These are phyloP conservation scores for Brachypodium distachyon DNA, from an alignment of 202 grass and related monocot genomes.

Conservation along the genomic window DNA sequence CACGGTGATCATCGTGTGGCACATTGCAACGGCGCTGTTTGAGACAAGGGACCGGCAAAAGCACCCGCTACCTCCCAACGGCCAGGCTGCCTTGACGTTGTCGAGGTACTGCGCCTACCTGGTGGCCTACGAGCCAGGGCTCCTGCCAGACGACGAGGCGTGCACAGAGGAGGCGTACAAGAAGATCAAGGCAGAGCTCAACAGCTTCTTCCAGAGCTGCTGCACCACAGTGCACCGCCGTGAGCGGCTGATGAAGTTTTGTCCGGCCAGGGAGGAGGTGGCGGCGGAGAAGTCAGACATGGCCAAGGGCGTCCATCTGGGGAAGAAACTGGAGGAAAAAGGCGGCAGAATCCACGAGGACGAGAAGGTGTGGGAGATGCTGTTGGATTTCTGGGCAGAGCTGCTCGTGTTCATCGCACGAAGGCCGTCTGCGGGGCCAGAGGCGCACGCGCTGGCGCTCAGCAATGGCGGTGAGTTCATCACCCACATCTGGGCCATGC, in stretches of 20 bases:
- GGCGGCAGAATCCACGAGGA: neutral
- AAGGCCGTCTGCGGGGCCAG: neutral
- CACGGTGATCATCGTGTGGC: constrained; percentile 25
- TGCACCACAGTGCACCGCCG: neutral
- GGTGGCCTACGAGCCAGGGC: constrained; percentile 10
- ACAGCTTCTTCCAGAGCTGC: neutral
- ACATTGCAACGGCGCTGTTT: constrained; percentile 19
- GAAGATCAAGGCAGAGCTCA: neutral
- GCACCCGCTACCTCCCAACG: neutral
- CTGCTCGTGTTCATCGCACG: neutral
- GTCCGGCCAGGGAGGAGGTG: neutral
- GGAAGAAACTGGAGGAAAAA: neutral
- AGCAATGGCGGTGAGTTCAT: neutral
- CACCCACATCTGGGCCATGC: constrained; percentile 1
- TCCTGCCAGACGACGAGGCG: constrained; percentile 16
- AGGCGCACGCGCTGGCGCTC: neutral
- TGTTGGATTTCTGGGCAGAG: constrained; percentile 6
- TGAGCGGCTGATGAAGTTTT: neutral
- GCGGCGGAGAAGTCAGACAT: neutral
- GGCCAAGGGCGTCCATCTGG: neutral
- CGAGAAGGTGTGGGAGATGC: neutral
- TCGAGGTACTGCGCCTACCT: constrained; percentile 29
- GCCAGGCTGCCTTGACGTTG: neutral
- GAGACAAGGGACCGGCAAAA: neutral
- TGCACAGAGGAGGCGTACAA: constrained; percentile 10